A percentile compares a stretch with the other conserved stretches of the same genome.
Evolutionary conservation across 169 alveolate genomes (phyloP).

Genomic region (Theileria parva): DNA sequence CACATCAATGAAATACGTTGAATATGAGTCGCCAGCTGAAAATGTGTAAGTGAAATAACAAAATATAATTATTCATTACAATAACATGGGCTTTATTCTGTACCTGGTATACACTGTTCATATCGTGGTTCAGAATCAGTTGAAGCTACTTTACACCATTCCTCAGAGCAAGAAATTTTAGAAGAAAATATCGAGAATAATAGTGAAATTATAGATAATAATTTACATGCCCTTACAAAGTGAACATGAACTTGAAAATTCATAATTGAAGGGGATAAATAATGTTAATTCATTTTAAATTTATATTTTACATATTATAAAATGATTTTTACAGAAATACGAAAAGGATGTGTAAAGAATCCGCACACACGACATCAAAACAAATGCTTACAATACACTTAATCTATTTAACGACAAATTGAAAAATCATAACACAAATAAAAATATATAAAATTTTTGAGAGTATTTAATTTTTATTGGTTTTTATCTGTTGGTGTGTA

Average conservation of each 20-base stretch:
- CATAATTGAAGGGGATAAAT: background rate
- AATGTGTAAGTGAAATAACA: constrained; percentile 1
- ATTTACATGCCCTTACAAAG: background rate
- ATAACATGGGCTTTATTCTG: background rate
- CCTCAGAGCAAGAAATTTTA: constrained; percentile 49
- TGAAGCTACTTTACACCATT: constrained; percentile 87
- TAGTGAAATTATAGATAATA: background rate
- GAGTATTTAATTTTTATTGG: background rate
- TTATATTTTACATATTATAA: background rate
- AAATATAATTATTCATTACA: background rate
- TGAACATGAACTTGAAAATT: background rate
- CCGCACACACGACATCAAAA: constrained; percentile 22
- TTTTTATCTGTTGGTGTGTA: background rate
- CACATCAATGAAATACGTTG: constrained; percentile 82
- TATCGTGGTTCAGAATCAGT: constrained; percentile 81
- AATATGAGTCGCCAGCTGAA: constrained; percentile 76
- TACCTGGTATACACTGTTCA: constrained; percentile 83
- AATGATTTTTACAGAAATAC: background rate
- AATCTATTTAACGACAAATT: background rate
- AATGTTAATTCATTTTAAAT: background rate
- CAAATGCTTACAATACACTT: background rate
- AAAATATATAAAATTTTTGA: background rate
- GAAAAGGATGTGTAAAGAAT: background rate
- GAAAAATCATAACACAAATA: background rate
- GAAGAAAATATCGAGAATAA: background rate